Evolutionary conservation across 2,329 filamentous ascomycete species (phyloP), one percentile per base, ranked within the genome.

Genomic region (Lecanicillium sp.): DNA sequence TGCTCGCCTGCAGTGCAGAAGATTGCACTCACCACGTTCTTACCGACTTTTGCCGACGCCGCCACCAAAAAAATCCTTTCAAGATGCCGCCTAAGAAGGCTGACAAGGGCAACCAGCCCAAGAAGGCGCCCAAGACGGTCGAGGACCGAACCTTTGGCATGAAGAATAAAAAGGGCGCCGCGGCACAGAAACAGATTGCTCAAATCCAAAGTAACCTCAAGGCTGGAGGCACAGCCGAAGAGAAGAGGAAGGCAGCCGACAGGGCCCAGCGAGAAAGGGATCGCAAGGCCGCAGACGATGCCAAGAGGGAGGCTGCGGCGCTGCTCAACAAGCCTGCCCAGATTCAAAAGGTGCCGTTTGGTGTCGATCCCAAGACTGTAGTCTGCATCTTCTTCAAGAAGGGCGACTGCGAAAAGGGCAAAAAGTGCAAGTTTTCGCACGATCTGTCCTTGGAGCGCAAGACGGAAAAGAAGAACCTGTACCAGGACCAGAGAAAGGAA

Each of bases 141-240:
- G 87, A 92, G 46, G 92, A 98, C 71, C 92, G 90, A 69, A 95
- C 92, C 35, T 98, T 98, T 73, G 92, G 92, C 53, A 96, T 98
- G 92, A 98, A 98, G 70, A 98, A 98, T 60, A 98, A 98, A 72
- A 98, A 95, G 73, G 92, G 92, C 51, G 83, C 79, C 41, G 81
- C 78, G 37, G 90, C 88, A 40, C 86, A 96, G 67, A 94, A 81
- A 64, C 79, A 89, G 51, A 96, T 98, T 58, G 82, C 85, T 43
- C 85, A 88, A 54, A 77, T 98, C 60, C 68, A 80, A 50, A 75
- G 80, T 33, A 83, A 88, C 53, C 75, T 80, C 37, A 79, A 83
- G 49, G 73, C 75, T 41, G 80, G 83, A 51, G 86, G 87, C 45
- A 83, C 74, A n/a, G 78, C 86, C 16, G 90, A 95, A 42, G 83